A percentile compares a stretch with the other conserved stretches of the same genome.
Conservation (phyloP, 176 grass and related monocot species). For the Oryza officinalis region DNA sequence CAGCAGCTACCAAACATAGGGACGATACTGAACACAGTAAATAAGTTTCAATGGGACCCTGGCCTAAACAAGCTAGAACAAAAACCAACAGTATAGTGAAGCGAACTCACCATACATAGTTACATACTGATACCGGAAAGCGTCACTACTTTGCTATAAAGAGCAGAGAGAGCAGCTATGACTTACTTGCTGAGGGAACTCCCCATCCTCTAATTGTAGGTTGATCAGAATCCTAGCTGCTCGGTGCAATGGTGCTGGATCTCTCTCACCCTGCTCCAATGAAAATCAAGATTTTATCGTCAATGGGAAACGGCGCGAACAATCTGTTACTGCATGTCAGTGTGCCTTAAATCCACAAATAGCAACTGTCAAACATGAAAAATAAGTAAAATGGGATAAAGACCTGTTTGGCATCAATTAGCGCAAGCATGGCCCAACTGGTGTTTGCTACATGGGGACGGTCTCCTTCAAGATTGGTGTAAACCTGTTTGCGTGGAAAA, state of each 20-base stretch:
- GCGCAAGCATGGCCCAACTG: constrained; percentile 75
- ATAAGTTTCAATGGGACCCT: too few species aligned
- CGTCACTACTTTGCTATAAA: too few species aligned
- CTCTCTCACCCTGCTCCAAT: constrained; percentile 66
- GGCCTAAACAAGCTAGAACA: too few species aligned
- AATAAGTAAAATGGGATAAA: background rate
- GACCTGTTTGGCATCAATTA: constrained; percentile 89
- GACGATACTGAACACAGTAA: too few species aligned
- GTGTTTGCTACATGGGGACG: constrained; percentile 79
- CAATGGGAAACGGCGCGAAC: too few species aligned
- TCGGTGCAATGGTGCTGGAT: constrained; percentile 65
- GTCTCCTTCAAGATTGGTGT: constrained; percentile 77
- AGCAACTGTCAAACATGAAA: background rate
- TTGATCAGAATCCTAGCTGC: constrained; percentile 79
- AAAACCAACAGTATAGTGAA: too few species aligned
- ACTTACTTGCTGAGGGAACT: constrained; percentile 94
- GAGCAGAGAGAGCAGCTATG: too few species aligned
- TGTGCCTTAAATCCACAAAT: too few species aligned
- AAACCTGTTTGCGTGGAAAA: constrained; percentile 62
- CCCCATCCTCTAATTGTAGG: constrained; percentile 72
- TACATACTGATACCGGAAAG: too few species aligned
- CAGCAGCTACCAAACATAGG: background rate
- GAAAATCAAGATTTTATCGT: background rate
- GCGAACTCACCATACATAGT: too few species aligned
- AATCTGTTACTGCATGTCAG: too few species aligned